These are phyloP conservation scores for Mycena filopes DNA, from an alignment of 768 basidiomycete genomes.

Conservation along the genomic window DNA sequence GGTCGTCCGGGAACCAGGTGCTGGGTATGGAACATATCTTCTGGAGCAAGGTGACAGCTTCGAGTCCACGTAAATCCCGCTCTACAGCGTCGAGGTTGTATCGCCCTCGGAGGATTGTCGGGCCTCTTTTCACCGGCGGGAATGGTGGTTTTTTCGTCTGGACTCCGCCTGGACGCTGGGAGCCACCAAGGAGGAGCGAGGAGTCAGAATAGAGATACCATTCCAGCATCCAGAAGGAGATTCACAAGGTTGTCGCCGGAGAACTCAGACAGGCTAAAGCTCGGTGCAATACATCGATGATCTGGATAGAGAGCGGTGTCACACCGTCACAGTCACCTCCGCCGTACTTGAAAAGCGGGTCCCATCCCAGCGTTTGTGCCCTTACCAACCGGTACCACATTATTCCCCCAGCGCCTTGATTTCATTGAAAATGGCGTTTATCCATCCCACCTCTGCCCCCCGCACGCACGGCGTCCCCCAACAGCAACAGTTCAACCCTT, in stretches of 20 bases:
- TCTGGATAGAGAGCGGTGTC: constrained; percentile 7
- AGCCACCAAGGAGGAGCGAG: no score
- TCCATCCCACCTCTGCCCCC: constrained; percentile 36
- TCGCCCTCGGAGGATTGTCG: constrained; percentile 29
- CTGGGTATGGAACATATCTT: neutral
- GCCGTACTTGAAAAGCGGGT: constrained; percentile 24
- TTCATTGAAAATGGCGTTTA: constrained; percentile 6
- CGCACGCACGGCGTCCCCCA: constrained; percentile 27
- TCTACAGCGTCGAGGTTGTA: neutral
- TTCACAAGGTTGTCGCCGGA: constrained; percentile 27
- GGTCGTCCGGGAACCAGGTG: neutral
- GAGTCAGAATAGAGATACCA: no score
- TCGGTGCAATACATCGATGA: constrained; percentile 31
- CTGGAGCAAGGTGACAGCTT: neutral
- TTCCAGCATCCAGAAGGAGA: neutral
- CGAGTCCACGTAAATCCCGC: neutral
- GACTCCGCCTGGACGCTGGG: neutral
- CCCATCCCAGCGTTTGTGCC: neutral
- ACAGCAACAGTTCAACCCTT: constrained; percentile 68
- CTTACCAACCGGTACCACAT: constrained; percentile 5
- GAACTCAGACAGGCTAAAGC: constrained; percentile 27
- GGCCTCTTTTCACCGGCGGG: neutral
- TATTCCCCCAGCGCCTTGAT: neutral
- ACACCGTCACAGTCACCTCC: constrained; percentile 4
- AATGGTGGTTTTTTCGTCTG: neutral